A percentile compares a stretch with the other conserved stretches of the same genome.
These are phyloP conservation scores for Epipyxis sp. DNA, from an alignment of 108 stramenopile genomes.

Conservation along the genomic window DNA sequence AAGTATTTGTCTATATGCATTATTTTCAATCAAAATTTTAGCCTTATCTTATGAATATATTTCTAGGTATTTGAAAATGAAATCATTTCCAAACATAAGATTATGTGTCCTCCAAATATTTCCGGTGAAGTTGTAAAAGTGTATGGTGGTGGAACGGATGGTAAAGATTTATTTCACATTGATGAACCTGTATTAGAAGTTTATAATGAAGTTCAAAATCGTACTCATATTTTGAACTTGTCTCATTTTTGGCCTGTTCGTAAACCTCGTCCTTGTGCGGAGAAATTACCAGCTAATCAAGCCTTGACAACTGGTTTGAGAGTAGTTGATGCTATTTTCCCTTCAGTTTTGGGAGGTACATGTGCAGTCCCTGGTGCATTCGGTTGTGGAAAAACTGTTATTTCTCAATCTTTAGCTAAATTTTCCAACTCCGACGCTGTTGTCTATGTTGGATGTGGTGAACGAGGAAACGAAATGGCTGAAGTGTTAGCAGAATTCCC, in stretches of 20 bases:
- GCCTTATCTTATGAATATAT: too few species aligned
- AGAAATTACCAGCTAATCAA: constrained; percentile 93
- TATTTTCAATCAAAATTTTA: too few species aligned
- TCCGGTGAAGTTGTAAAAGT: constrained; percentile 92
- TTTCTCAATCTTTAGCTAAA: constrained; percentile 97
- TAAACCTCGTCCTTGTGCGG: constrained; percentile 89
- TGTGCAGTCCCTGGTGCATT: constrained; percentile 99
- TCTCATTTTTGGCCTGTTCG: constrained; percentile 99
- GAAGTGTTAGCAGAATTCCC: constrained; percentile 99
- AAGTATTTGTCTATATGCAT: too few species aligned
- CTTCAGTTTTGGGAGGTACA: constrained; percentile 94
- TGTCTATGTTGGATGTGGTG: constrained; percentile 88
- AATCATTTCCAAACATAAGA: constrained; percentile 91
- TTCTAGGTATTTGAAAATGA: constrained; percentile 98
- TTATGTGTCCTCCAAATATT: constrained; percentile 95
- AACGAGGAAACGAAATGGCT: constrained; percentile 99
- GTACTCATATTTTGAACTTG: constrained; percentile 65
- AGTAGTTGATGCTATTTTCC: constrained; percentile 96
- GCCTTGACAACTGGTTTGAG: constrained; percentile 98
- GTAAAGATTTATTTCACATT: constrained; percentile 80
- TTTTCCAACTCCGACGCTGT: constrained; percentile 93
- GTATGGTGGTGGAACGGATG: constrained; percentile 85
- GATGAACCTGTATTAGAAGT: constrained; percentile 98
- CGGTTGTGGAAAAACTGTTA: constrained; percentile 99
- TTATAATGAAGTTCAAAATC: constrained; percentile 77